Percentiles rank a stretch among this genome's conserved stretches.
These are phyloP conservation scores for Thalia dealbata DNA, from an alignment of 176 grass and related monocot genomes.

Conservation along the genomic window DNA sequence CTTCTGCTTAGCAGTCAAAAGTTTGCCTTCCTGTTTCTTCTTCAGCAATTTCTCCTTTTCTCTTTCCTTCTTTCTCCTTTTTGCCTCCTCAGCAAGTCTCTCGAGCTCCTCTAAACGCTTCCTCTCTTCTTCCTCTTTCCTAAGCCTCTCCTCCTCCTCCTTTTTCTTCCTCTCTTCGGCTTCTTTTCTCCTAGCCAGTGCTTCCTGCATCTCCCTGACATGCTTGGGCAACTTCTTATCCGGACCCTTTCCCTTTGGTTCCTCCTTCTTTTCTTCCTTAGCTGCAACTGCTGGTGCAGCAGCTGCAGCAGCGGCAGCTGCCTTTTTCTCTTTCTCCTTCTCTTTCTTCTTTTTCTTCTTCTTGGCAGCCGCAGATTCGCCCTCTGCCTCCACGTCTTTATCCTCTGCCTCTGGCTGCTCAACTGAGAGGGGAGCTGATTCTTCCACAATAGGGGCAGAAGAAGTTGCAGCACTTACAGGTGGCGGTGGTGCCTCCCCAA, in stretches of 20 bases:
- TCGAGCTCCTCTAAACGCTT: conserved; percentile 47
- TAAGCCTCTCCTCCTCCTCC: conserved; percentile 72
- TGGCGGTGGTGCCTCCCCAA: conserved; percentile 20
- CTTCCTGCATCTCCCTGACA: conserved; percentile 76
- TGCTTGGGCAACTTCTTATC: conserved; percentile 77
- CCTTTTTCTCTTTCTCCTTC: conserved; percentile 90
- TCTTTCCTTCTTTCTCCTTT: conserved; percentile 67
- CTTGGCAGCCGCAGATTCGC: conserved; percentile 55
- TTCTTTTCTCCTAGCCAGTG: conserved; percentile 62
- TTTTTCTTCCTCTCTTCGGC: conserved; percentile 57
- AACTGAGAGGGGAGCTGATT: conserved; percentile 3
- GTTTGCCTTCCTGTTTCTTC: conserved; percentile 86
- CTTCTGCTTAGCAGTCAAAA: conserved; percentile 78
- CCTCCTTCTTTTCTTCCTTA: conserved; percentile 43
- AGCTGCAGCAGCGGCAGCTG: conserved; percentile 48
- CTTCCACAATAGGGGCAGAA: neutral
- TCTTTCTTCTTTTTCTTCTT: conserved; percentile 99
- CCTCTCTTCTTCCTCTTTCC: conserved; percentile 77
- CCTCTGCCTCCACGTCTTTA: conserved; percentile 62
- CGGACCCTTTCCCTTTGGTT: conserved; percentile 64
- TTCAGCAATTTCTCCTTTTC: conserved; percentile 84
- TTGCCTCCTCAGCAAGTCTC: conserved; percentile 72
- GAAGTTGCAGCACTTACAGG: neutral
- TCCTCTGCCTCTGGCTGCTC: conserved; percentile 27
- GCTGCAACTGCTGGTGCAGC: conserved; percentile 25